These are phyloP conservation scores for Berkeleyomyces basicola DNA, from an alignment of 2,329 filamentous ascomycete genomes.

Conservation along the genomic window DNA sequence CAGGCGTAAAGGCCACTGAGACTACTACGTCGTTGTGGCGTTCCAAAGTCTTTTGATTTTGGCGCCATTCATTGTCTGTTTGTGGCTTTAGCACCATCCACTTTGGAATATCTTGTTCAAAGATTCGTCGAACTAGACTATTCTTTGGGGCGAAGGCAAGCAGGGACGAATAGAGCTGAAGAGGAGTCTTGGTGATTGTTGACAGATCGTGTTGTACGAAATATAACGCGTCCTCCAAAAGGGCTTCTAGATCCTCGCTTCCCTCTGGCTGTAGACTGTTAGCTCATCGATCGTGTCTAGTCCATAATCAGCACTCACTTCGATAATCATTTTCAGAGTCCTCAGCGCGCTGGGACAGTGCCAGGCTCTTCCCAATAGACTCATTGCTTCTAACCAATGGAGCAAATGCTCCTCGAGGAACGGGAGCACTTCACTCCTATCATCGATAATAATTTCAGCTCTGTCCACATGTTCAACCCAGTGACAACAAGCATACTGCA, in stretches of 20 bases:
- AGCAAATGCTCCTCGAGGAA: conserved; percentile 16
- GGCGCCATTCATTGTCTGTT: background rate
- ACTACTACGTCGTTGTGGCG: background rate
- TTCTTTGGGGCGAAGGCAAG: conserved; percentile 1
- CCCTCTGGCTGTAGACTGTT: background rate
- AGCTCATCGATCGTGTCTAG: background rate
- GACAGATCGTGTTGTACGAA: background rate
- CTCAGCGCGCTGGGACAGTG: background rate
- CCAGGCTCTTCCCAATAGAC: background rate
- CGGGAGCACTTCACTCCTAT: conserved; percentile 18
- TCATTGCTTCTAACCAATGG: background rate
- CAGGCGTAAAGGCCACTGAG: conserved; percentile 9
- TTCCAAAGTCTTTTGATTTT: background rate
- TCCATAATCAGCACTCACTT: background rate
- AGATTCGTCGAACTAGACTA: background rate
- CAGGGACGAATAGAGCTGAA: background rate
- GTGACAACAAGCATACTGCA: background rate
- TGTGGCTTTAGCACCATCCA: background rate
- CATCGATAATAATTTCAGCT: conserved; percentile 13
- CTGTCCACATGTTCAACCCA: background rate
- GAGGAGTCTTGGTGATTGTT: background rate
- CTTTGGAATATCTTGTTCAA: background rate
- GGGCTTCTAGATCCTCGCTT: background rate
- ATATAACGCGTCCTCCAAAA: background rate
- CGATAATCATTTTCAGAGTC: background rate